Evolutionary conservation across 139 green algal species (phyloP), one percentile per base, ranked within the genome.

Genomic region (Haematococcus sp.): DNA sequence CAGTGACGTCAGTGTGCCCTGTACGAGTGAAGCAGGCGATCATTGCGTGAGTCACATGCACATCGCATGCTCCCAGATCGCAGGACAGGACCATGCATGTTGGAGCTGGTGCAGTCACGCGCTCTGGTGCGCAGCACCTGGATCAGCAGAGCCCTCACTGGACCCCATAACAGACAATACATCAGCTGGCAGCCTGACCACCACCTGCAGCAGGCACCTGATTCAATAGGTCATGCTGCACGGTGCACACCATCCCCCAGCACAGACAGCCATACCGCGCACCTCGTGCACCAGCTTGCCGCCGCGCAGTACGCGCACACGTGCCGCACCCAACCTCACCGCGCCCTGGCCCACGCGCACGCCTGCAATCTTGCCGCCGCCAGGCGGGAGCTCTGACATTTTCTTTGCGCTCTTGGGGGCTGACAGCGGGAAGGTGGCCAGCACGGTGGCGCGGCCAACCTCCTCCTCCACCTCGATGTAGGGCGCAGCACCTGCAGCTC

Each of bases 241-340:
- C 43, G 49, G n/a, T 75, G 43, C 34, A 51, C 35, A 23, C 40
- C 56, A 4, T 30, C 51, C 22, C 55, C 31, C 3, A 23, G 25
- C 3, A 68, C 15, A 51, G 7, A 68, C 15, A 20, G 7, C 55
- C 59, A 23, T 4, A 44, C 13, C 27, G n/a, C 63, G 2, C 35
- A 70, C 63, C 49, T 73, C 20, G 35, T 77, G 79, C 56, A 83
- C 72, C 33, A 88, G 35, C 76, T 86, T 43, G 0, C 82, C 86
- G 27, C 75, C 80, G 9, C 91, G 77, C 32, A 95, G 25, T 34
- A 96, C 89, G 15, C 86, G 75, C 40, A 85, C 92, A 22, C 77
- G 63, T 5, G 64, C 49, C 2, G 27, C 63, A 11, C 30, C 70
- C 4, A n/a, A 30, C 1, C 31, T 2, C n/a, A 83, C 15, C 44